phyloP scores from a whole-genome alignment of 2,329 filamentous ascomycete genomes.

The Ascochyta clinopodiicola region DNA sequence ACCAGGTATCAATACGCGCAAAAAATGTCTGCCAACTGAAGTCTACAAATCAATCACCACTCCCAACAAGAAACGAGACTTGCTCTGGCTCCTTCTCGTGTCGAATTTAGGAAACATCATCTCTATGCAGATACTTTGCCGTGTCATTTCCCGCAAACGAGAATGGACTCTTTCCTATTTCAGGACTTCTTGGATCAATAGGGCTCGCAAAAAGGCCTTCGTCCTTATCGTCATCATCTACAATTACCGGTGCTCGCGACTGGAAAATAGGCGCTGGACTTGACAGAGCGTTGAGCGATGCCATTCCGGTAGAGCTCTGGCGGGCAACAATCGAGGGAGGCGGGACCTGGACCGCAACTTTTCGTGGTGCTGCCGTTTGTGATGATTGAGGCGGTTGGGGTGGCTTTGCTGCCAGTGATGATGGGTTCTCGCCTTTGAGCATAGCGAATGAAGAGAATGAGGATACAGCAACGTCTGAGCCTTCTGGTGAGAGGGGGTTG shows the following conservation, averaged over 20 bases:
- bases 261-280: constrained; percentile 38
- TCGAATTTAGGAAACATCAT: constrained; percentile 31
- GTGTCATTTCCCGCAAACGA: constrained; percentile 56
- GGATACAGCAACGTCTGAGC: constrained; percentile 68
- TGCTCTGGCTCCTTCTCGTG: not conserved
- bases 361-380: constrained; percentile 35
- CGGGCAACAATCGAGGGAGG: constrained; percentile 51
- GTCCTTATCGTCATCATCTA: constrained; percentile 62
- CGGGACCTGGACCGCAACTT: constrained; percentile 41
- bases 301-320: constrained; percentile 51
- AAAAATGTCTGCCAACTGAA: constrained; percentile 3
- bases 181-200: constrained; percentile 83
- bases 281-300: constrained; percentile 54
- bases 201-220: constrained; percentile 88
- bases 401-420: constrained; percentile 51
- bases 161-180: constrained; percentile 86
- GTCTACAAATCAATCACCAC: constrained; percentile 6
- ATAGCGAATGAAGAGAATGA: constrained; percentile 57
- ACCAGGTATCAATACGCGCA: constrained; percentile 10
- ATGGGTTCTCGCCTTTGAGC: constrained; percentile 59
- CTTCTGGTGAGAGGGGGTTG: constrained; percentile 66
- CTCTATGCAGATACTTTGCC: constrained; percentile 40
- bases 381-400: constrained; percentile 44
- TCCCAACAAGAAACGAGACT: not conserved
- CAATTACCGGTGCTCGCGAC: constrained; percentile 39